Percentiles rank a stretch among this genome's conserved stretches.
Conservation (phyloP, 768 basidiomycete genomes). For the Tubosaeta sp. region DNA sequence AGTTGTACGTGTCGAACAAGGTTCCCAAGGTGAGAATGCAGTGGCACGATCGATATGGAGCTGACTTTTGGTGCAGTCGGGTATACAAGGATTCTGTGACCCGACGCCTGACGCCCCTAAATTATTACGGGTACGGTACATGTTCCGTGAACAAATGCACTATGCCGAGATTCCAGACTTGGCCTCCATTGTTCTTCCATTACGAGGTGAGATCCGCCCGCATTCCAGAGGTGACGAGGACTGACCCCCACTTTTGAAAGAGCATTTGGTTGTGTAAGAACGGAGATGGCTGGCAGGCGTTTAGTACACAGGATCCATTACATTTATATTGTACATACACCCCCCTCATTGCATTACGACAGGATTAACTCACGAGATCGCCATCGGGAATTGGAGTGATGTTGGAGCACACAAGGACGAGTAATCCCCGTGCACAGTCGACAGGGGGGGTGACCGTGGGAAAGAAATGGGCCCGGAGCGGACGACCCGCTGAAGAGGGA, state of each 20-base stretch:
- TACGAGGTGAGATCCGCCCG: constrained; percentile 55
- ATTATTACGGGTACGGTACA: constrained; percentile 65
- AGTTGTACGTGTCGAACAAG: constrained; percentile 72
- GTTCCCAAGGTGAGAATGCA: constrained; percentile 57
- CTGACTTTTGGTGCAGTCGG: constrained; percentile 39
- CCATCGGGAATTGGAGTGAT: constrained; percentile 22
- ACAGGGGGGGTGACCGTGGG: constrained; percentile 14
- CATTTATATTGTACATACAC: constrained; percentile 26
- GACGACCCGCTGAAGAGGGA: not conserved
- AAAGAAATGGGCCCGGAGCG: constrained; percentile 13
- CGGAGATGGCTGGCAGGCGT: not conserved
- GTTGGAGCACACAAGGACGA: too few species aligned
- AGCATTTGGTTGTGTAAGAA: constrained; percentile 27
- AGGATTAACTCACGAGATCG: constrained; percentile 18
- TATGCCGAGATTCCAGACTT: constrained; percentile 75
- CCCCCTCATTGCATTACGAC: constrained; percentile 21
- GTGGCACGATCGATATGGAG: too few species aligned
- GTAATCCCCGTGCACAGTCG: constrained; percentile 31
- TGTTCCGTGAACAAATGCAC: constrained; percentile 69
- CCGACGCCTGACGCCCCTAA: constrained; percentile 73
- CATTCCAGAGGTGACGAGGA: not conserved
- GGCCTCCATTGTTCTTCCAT: constrained; percentile 64
- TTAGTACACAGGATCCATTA: constrained; percentile 17
- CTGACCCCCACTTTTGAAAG: constrained; percentile 14
- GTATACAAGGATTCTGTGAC: constrained; percentile 86